These are phyloP conservation scores for Phytophthora chlamydospora DNA, from an alignment of 352 stramenopile genomes.

Conservation along the genomic window DNA sequence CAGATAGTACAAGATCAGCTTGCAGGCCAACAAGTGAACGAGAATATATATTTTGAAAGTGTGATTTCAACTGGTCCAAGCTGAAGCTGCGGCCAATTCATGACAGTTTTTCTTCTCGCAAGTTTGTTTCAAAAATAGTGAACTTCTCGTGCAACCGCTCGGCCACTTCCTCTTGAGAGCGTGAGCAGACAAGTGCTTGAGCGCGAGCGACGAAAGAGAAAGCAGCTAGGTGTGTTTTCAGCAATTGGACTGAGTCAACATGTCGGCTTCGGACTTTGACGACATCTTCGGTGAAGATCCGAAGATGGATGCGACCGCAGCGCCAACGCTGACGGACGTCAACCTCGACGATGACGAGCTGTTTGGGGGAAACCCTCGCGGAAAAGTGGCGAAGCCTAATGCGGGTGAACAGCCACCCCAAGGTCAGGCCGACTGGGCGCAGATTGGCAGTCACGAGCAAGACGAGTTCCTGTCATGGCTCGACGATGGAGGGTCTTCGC, in stretches of 20 bases:
- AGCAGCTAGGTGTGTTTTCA: not conserved
- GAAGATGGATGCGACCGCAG: conserved; percentile 63
- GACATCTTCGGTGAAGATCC: conserved; percentile 85
- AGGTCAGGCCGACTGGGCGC: conserved; percentile 35
- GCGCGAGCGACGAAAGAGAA: not conserved
- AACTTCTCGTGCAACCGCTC: conserved; percentile 15
- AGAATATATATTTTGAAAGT: conserved; percentile 40
- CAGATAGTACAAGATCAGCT: conserved; percentile 26
- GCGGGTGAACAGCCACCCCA: conserved; percentile 7
- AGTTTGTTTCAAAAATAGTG: conserved; percentile 26
- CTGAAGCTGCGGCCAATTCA: not conserved
- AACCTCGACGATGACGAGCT: conserved; percentile 63
- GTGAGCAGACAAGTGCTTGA: conserved; percentile 1
- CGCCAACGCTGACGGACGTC: conserved; percentile 44
- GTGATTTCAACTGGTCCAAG: conserved; percentile 2
- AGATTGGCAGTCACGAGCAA: conserved; percentile 40
- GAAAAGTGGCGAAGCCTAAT: conserved; percentile 21
- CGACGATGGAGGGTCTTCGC: conserved; percentile 47
- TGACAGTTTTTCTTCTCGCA: conserved; percentile 14
- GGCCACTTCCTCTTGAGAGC: conserved; percentile 6
- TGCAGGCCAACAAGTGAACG: conserved; percentile 17
- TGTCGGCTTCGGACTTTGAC: conserved; percentile 67
- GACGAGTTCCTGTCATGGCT: conserved; percentile 87
- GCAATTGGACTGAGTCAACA: not conserved
- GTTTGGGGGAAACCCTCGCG: conserved; percentile 11